Evolutionary conservation across 352 stramenopile genomes (phyloP).

Genomic region (Globisporangium parvum): DNA sequence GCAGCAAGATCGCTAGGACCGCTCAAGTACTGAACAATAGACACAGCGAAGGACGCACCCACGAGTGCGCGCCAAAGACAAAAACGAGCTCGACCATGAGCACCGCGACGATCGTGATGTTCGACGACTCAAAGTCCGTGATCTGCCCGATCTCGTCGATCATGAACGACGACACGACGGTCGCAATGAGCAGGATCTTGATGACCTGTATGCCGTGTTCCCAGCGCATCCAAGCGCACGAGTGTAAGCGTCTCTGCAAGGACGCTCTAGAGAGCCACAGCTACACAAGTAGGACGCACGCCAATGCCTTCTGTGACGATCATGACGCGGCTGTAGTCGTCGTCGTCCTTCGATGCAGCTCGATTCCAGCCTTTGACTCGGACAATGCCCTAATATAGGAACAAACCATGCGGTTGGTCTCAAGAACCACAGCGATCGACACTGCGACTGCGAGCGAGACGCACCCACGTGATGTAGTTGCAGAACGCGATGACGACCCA

Average conservation of each 20-base stretch:
- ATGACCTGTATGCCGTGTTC: slow-evolving; percentile 39
- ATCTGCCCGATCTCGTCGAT: slow-evolving; percentile 75
- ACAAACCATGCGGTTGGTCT: neutral
- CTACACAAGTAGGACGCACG: slow-evolving; percentile 16
- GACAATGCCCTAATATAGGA: slow-evolving; percentile 48
- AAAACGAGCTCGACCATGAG: slow-evolving; percentile 77
- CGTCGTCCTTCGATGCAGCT: slow-evolving; percentile 56
- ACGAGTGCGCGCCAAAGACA: slow-evolving; percentile 74
- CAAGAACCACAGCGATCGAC: neutral
- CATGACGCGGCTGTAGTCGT: slow-evolving; percentile 83
- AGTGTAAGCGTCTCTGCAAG: neutral
- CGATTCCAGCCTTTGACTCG: slow-evolving; percentile 79
- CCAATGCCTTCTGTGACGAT: slow-evolving; percentile 84
- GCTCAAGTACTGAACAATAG: too few species aligned
- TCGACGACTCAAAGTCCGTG: slow-evolving; percentile 73
- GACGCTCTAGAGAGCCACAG: neutral
- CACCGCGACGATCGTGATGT: slow-evolving; percentile 75
- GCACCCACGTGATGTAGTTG: slow-evolving; percentile 76
- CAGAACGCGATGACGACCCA: slow-evolving; percentile 78
- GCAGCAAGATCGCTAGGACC: neutral
- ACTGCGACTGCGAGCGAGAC: slow-evolving; percentile 11
- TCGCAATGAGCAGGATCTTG: slow-evolving; percentile 73
- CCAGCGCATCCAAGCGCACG: neutral
- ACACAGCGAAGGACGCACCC: slow-evolving; percentile 41
- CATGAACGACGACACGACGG: slow-evolving; percentile 82